Conservation (phyloP, 164 flowering plant genomes). For the Litsea cubeba region DNA sequence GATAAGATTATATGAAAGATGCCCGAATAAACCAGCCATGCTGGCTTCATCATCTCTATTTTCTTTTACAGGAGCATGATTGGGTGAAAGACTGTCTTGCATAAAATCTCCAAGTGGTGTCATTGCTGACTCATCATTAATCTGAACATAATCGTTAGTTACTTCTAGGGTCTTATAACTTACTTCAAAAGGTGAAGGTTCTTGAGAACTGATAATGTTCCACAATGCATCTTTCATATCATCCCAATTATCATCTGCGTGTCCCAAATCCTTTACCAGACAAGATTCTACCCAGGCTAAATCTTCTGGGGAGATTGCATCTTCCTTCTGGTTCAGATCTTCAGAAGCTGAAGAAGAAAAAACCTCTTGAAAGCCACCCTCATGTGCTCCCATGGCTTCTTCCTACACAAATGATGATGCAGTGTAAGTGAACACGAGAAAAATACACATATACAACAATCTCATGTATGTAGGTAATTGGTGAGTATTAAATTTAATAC, state of each 20-base stretch:
- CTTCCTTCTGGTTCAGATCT: conserved; percentile 17
- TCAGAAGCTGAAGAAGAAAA: conserved; percentile 15
- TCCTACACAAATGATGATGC: not conserved
- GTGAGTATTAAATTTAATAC: too few species aligned
- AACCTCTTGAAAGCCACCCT: not conserved
- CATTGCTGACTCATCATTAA: conserved; percentile 3
- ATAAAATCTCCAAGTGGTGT: conserved; percentile 4
- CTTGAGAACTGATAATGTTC: conserved; percentile 29
- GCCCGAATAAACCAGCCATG: not conserved
- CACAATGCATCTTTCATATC: conserved; percentile 47
- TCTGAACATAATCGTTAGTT: conserved; percentile 8
- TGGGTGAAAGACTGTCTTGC: conserved; percentile 22
- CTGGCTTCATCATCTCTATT: conserved; percentile 4
- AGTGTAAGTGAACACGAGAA: not conserved
- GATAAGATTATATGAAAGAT: conserved; percentile 14
- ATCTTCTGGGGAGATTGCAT: conserved; percentile 46
- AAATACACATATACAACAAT: not conserved
- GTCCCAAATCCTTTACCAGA: conserved; percentile 37
- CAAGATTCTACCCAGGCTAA: conserved; percentile 74
- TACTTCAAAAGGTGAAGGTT: conserved; percentile 18
- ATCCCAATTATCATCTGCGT: conserved; percentile 32
- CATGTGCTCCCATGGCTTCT: not conserved
- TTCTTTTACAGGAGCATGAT: not conserved
- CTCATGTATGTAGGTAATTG: not conserved
- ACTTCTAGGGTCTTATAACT: not conserved